Conservation (phyloP, 768 basidiomycete species). For the Auricularia sp. region DNA sequence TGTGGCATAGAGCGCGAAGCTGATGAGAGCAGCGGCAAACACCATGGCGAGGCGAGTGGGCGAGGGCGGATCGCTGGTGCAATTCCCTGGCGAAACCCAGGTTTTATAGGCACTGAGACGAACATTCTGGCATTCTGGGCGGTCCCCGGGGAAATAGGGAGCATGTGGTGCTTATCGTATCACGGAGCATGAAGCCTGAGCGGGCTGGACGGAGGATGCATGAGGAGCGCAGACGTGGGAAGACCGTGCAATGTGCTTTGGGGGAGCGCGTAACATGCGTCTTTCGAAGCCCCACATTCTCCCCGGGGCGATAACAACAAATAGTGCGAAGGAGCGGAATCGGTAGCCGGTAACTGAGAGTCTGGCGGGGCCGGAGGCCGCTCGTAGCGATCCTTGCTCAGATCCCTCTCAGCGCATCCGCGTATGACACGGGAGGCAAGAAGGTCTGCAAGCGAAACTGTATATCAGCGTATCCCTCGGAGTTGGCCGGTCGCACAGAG, state of each 20-base stretch:
- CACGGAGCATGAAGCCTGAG: neutral
- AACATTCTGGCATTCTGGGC: neutral
- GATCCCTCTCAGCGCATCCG: too few relatives aligned
- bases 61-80: neutral
- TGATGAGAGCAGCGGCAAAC: conserved; percentile 15
- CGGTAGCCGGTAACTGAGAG: too few relatives aligned
- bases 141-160: neutral
- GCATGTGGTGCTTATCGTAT: neutral
- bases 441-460: too few relatives aligned
- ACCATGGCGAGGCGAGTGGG: conserved; percentile 7
- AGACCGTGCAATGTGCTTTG: neutral
- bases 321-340: too few relatives aligned
- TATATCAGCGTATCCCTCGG: too few relatives aligned
- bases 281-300: too few relatives aligned
- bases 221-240: neutral
- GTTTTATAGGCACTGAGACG: neutral
- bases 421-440: too few relatives aligned
- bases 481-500: too few relatives aligned
- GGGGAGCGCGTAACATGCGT: neutral
- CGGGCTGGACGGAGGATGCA: neutral
- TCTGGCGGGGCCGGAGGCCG: too few relatives aligned
- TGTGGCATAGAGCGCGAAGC: conserved; percentile 16
- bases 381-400: too few relatives aligned
- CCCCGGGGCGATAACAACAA: too few relatives aligned
- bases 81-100: neutral